phyloP scores from a whole-genome alignment of 129 eudicot genomes.

The Flaveria ramosissima region DNA sequence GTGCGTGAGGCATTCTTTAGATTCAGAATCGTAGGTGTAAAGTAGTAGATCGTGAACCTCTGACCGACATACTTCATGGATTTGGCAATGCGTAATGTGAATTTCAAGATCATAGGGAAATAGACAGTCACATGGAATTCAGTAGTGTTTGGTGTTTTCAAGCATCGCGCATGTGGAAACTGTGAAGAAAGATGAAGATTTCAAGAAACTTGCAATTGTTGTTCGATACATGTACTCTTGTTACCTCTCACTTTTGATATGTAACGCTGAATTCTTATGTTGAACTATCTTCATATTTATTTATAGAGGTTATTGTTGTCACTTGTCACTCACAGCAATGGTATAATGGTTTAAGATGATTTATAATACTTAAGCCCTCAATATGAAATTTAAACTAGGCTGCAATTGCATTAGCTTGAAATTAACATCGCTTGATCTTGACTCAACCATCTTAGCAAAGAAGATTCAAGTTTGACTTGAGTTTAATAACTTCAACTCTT shows the following conservation, averaged over 20 bases:
- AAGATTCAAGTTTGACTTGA: background rate
- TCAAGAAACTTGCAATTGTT: conserved; percentile 3
- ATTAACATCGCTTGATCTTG: background rate
- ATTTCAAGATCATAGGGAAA: conserved; percentile 9
- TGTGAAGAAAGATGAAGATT: background rate
- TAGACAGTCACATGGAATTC: background rate
- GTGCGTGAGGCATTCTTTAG: conserved; percentile 68
- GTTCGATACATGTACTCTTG: background rate
- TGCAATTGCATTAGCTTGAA: background rate
- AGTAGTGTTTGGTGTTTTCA: background rate
- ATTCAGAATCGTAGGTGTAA: conserved; percentile 42
- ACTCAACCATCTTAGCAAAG: background rate
- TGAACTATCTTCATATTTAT: conserved; percentile 4
- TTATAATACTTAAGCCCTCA: background rate
- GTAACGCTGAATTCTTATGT: background rate
- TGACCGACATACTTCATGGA: conserved; percentile 15
- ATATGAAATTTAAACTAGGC: background rate
- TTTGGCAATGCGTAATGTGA: conserved; percentile 1
- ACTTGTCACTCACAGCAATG: background rate
- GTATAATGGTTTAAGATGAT: background rate
- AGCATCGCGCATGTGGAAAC: background rate
- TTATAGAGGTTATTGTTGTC: background rate
- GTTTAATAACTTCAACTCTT: too few relatives aligned
- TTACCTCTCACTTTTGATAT: conserved; percentile 12
- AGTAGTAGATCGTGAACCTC: background rate